phyloP scores from a whole-genome alignment of 352 stramenopile species.

The Phytopythium chamaehyphon region DNA sequence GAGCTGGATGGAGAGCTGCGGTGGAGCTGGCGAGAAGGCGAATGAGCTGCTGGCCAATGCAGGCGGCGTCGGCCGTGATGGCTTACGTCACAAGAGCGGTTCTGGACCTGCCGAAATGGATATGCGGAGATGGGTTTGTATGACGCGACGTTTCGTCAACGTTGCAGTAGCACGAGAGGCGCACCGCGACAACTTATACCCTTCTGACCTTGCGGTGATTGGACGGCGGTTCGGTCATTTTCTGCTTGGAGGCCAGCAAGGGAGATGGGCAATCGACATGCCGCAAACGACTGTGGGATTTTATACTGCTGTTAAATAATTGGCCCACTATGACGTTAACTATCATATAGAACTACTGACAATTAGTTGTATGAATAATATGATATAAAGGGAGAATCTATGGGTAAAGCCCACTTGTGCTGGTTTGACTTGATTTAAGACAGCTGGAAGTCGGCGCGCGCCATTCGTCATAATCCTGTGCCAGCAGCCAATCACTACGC shows the following conservation, averaged over 20 bases:
- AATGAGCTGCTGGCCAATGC: constrained; percentile 11
- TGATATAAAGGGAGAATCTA: no score
- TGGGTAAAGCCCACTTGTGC: no score
- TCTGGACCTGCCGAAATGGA: neutral
- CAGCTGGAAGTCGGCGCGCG: no score
- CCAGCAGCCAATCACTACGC: constrained; percentile 1
- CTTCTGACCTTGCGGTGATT: neutral
- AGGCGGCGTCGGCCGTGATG: neutral
- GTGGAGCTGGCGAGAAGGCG: constrained; percentile 6
- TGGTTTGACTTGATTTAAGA: no score
- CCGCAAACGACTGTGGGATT: neutral
- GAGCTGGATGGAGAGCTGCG: constrained; percentile 10
- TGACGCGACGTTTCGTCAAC: constrained; percentile 8
- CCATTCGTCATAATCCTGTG: neutral
- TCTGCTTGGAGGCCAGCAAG: constrained; percentile 2
- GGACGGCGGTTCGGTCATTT: neutral
- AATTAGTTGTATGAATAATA: no score
- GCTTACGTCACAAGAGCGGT: neutral
- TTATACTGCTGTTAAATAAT: neutral
- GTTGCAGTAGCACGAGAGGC: neutral
- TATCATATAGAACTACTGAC: no score
- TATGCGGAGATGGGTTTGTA: constrained; percentile 5
- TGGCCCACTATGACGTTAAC: no score
- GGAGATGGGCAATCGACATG: neutral
- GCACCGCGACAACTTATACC: neutral